These are phyloP conservation scores for Suaeda aralocaspica DNA, from an alignment of 148 eudicot genomes.

Conservation along the genomic window DNA sequence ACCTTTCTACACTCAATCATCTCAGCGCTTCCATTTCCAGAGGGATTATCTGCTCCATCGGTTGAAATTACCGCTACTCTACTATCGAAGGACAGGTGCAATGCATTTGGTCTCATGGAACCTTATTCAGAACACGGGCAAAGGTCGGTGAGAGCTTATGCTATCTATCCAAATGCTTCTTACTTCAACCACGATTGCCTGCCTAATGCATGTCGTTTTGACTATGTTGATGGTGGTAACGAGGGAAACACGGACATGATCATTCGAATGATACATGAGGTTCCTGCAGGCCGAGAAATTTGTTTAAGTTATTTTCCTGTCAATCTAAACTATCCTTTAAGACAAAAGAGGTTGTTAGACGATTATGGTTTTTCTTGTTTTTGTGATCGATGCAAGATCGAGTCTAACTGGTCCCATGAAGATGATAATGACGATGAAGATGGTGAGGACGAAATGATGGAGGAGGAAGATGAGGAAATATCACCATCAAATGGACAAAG, in stretches of 20 bases:
- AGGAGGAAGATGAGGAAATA: slow-evolving; percentile 40
- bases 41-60: slow-evolving; percentile 35
- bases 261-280: slow-evolving; percentile 68
- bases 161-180: slow-evolving; percentile 70
- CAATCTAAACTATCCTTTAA: slow-evolving; percentile 49
- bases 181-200: slow-evolving; percentile 92
- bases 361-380: slow-evolving; percentile 77
- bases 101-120: slow-evolving; percentile 90
- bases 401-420: slow-evolving; percentile 74
- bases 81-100: slow-evolving; percentile 71
- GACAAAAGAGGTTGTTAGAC: slow-evolving; percentile 65
- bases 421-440: slow-evolving; percentile 65
- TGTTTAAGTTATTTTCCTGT: slow-evolving; percentile 93
- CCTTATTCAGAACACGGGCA: slow-evolving; percentile 40
- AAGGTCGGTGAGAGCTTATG: slow-evolving; percentile 88
- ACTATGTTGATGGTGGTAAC: slow-evolving; percentile 51
- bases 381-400: slow-evolving; percentile 90
- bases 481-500: slow-evolving; percentile 28
- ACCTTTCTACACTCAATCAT: slow-evolving; percentile 55
- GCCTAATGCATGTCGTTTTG: slow-evolving; percentile 93
- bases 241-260: slow-evolving; percentile 58
- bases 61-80: slow-evolving; percentile 50
- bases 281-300: slow-evolving; percentile 69
- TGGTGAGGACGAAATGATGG: slow-evolving; percentile 35
- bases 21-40: slow-evolving; percentile 37